Evolutionary conservation across 495 filamentous ascomycete species (phyloP).

Genomic region (Parathielavia hyrcaniae): DNA sequence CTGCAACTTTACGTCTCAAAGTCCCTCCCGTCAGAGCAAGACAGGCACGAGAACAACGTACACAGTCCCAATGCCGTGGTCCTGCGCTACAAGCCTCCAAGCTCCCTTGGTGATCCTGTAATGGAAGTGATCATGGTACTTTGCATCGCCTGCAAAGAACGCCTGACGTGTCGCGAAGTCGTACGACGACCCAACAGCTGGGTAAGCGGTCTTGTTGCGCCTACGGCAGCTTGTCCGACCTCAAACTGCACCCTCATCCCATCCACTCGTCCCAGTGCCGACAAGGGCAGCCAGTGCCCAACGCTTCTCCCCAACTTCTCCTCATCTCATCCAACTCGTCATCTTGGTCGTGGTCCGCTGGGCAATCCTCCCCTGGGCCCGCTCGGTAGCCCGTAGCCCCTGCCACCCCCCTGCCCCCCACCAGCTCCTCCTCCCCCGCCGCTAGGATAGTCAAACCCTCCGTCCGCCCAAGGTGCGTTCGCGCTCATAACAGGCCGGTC

Average conservation of each 20-base stretch:
- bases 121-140: background rate
- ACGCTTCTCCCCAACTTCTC: too few relatives aligned
- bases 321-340: constrained; percentile 10
- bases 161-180: too few relatives aligned
- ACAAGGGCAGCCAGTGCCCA: background rate
- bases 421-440: constrained; percentile 31
- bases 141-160: background rate
- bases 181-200: too few relatives aligned
- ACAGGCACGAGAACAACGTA: too few relatives aligned
- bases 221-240: too few relatives aligned
- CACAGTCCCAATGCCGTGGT: too few relatives aligned
- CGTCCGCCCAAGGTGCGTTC: constrained; percentile 44
- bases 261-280: background rate
- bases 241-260: background rate
- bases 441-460: constrained; percentile 36
- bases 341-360: constrained; percentile 41
- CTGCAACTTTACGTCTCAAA: too few relatives aligned
- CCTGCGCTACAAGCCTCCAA: too few relatives aligned
- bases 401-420: constrained; percentile 30
- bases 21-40: too few relatives aligned
- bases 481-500: constrained; percentile 43
- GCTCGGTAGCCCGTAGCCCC: constrained; percentile 45
- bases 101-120: too few relatives aligned
- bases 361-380: constrained; percentile 45
- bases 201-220: background rate